Evolutionary conservation across 2,329 filamentous ascomycete genomes (phyloP).

Genomic region (Calonectria hawksworthii): DNA sequence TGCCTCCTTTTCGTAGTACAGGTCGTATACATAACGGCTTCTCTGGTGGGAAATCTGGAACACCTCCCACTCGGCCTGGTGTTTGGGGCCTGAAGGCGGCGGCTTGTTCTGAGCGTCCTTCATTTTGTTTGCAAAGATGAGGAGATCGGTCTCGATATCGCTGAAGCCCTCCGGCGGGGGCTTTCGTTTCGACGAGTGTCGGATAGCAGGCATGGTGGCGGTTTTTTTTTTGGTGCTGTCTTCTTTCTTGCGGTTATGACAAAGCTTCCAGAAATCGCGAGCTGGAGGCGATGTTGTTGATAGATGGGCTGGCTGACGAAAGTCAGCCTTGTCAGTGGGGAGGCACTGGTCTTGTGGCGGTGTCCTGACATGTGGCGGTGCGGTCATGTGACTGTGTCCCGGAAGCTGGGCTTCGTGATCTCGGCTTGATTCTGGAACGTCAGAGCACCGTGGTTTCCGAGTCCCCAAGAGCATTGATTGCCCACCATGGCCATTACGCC

Average conservation of each 20-base stretch:
- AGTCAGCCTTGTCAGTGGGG: conserved; percentile 37
- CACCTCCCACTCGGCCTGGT: conserved; percentile 96
- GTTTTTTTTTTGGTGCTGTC: neutral
- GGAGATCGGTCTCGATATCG: conserved; percentile 88
- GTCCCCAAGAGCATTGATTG: conserved; percentile 53
- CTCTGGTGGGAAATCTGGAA: conserved; percentile 98
- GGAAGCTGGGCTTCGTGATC: conserved; percentile 44
- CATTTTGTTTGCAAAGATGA: conserved; percentile 92
- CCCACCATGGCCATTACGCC: conserved; percentile 88
- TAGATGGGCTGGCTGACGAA: conserved; percentile 38
- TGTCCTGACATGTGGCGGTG: conserved; percentile 35
- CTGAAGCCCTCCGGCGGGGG: conserved; percentile 88
- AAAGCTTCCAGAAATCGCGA: conserved; percentile 23
- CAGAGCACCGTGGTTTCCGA: conserved; percentile 47
- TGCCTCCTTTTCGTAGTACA: conserved; percentile 98
- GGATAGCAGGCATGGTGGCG: conserved; percentile 78
- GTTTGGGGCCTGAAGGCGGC: conserved; percentile 82
- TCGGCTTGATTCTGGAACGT: conserved; percentile 48
- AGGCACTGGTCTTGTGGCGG: conserved; percentile 36
- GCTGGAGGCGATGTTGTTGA: conserved; percentile 11
- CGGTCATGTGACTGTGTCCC: conserved; percentile 46
- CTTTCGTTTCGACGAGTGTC: conserved; percentile 82
- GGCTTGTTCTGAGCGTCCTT: conserved; percentile 95
- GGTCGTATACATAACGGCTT: conserved; percentile 93
- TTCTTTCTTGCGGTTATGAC: conserved; percentile 9